Conservation (phyloP, 192 early-diverging fungal species). For the Coemansia sp. region DNA sequence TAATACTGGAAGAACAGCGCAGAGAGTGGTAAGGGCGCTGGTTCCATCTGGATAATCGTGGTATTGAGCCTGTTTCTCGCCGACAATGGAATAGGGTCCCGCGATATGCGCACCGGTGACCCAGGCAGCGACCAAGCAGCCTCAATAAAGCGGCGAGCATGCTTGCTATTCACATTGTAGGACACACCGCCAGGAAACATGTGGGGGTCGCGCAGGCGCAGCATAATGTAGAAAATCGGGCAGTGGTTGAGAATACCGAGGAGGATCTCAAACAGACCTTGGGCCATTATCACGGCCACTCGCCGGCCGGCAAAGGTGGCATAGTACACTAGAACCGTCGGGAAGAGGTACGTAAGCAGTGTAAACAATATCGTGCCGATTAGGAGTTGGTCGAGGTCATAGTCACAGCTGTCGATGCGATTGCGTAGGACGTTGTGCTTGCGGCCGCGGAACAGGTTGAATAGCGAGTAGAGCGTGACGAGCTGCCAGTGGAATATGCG, state of each 20-base stretch:
- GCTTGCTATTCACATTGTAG: conserved; percentile 28
- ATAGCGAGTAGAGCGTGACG: conserved; percentile 77
- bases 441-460: conserved; percentile 89
- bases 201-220: conserved; percentile 82
- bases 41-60: conserved; percentile 56
- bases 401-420: conserved; percentile 92
- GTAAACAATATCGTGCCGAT: conserved; percentile 94
- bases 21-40: conserved; percentile 68
- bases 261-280: conserved; percentile 80
- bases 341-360: conserved; percentile 90
- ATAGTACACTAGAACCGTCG: conserved; percentile 94
- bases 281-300: conserved; percentile 75
- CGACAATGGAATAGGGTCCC: conserved; percentile 47
- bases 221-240: conserved; percentile 91
- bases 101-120: conserved; percentile 37
- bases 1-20: conserved; percentile 93
- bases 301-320: conserved; percentile 84
- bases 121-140: conserved; percentile 44
- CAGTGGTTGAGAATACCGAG: conserved; percentile 95
- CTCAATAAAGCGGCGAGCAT: conserved; percentile 40
- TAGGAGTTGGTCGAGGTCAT: conserved; percentile 91
- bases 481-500: conserved; percentile 95
- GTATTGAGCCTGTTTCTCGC: conserved; percentile 36
- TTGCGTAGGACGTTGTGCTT: conserved; percentile 79
- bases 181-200: conserved; percentile 77